Evolutionary conservation across 2,329 filamentous ascomycete species (phyloP), one percentile per base, ranked within the genome.

Genomic region (Paraconiothyrium sp.): DNA sequence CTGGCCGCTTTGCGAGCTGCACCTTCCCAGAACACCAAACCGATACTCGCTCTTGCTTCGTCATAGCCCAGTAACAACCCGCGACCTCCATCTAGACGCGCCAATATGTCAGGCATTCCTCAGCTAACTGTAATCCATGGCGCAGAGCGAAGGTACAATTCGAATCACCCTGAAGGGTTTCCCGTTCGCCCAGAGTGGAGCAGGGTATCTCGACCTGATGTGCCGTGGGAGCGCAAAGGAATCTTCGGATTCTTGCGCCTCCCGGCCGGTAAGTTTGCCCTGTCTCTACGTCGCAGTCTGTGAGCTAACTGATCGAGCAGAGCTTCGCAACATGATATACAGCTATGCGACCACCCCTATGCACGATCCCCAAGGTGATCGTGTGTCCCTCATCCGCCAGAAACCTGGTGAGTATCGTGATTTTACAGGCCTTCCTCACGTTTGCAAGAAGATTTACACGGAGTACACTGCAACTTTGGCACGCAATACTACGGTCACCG

Each of bases 301-400:
- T 2, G 3, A 5, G 20, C 32, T 52, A 30, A 52, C 6, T 27
- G 20, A 5, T 5, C 6, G 13, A 20, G 10, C 20, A 52, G 49
- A 52, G 14, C 32, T 52, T 13, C 34, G 49, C 10, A 41, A 52
- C 7, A 39, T 52, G 49, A n/a, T 52, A 22, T 52, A 52, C 35
- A 20, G 4, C 8, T 52, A 52, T 27, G 34, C 49, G 13, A 24
- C 34, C 10, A 52, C 34, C 22, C 11, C 34, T 20, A 1, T 41
- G 5, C 49, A 39, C 10, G 34, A 52, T 24, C 24, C 49, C 1
- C n/a, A 41, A 5, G 34, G 11, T 14, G 49, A 14, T n/a, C 49
- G 49, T 1, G 49, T 52, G n/a, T 35, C 4, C 35, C 34, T 52
- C 13, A 27, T 41, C n/a, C 49, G n/a, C 22, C 34, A 52, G 24